These are phyloP conservation scores for Leccinum aurantiacum DNA, from an alignment of 768 basidiomycete genomes.

Conservation along the genomic window DNA sequence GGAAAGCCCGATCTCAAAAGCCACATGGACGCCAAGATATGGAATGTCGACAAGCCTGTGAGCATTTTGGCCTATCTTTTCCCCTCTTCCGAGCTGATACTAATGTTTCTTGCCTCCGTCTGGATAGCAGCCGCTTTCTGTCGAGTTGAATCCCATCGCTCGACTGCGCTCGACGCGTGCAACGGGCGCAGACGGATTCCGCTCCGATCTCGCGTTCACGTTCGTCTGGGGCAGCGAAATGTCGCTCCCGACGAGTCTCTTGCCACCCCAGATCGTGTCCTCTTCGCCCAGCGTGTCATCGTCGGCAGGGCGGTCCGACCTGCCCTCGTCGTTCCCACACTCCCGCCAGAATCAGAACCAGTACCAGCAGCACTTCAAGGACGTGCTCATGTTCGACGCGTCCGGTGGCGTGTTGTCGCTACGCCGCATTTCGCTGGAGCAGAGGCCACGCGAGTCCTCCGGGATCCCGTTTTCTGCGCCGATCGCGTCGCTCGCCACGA, in stretches of 20 bases:
- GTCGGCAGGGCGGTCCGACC: constrained; percentile 30
- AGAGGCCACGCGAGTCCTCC: constrained; percentile 20
- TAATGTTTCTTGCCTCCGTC: constrained; percentile 1
- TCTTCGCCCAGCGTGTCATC: constrained; percentile 24
- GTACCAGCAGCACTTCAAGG: constrained; percentile 53
- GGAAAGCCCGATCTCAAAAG: constrained; percentile 62
- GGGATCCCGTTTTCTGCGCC: constrained; percentile 25
- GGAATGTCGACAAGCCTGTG: constrained; percentile 50
- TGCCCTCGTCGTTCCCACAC: constrained; percentile 22
- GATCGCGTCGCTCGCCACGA: constrained; percentile 44
- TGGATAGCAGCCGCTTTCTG: constrained; percentile 49
- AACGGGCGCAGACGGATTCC: constrained; percentile 28
- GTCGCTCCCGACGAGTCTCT: constrained; percentile 41
- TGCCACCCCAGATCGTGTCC: constrained; percentile 27
- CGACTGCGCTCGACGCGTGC: constrained; percentile 45
- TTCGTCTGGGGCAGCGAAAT: constrained; percentile 44
- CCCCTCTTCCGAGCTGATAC: background rate
- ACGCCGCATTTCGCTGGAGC: constrained; percentile 51
- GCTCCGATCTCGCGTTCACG: constrained; percentile 52
- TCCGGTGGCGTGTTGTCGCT: constrained; percentile 54
- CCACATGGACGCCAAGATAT: constrained; percentile 57
- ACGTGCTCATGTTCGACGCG: constrained; percentile 68
- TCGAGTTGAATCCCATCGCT: constrained; percentile 55
- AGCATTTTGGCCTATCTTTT: constrained; percentile 18
- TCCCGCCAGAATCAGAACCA: constrained; percentile 38